These are phyloP conservation scores for Rosa multiflora DNA, from an alignment of 306 rosid genomes.

Conservation along the genomic window DNA sequence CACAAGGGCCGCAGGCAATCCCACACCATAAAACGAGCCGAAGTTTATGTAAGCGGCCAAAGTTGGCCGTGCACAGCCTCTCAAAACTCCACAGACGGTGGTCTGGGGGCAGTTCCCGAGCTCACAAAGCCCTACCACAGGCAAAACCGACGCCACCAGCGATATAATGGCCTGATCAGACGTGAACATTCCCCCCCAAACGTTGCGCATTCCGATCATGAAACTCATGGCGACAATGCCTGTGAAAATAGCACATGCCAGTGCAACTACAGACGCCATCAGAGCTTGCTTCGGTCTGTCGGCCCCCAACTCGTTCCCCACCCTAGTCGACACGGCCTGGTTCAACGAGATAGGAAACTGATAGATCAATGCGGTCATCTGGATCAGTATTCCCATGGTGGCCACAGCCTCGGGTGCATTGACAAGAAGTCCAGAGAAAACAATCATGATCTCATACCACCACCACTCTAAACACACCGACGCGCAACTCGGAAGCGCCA, in stretches of 20 bases:
- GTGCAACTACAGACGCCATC: conserved; percentile 24
- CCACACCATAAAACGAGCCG: conserved; percentile 33
- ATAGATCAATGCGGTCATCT: conserved; percentile 41
- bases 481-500: conserved; percentile 41
- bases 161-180: conserved; percentile 20
- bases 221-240: conserved; percentile 26
- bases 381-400: conserved; percentile 44
- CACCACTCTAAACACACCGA: conserved; percentile 52
- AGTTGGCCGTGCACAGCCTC: conserved; percentile 38
- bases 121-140: conserved; percentile 45
- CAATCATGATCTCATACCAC: conserved; percentile 53
- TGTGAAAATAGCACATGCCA: conserved; percentile 26
- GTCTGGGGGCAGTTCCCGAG: conserved; percentile 50
- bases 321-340: conserved; percentile 45
- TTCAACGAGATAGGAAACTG: conserved; percentile 39
- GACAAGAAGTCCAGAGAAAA: conserved; percentile 30
- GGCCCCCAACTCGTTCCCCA: conserved; percentile 47
- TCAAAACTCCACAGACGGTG: conserved; percentile 40
- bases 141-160: conserved; percentile 20
- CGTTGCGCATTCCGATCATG: conserved; percentile 10
- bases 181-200: conserved; percentile 38
- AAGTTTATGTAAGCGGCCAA: conserved; percentile 32
- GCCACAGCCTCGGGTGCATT: conserved; percentile 35
- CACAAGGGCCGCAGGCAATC: conserved; percentile 20
- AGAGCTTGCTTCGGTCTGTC: conserved; percentile 35